phyloP scores from a whole-genome alignment of 225 moss, liverwort and hornwort genomes.

The Bryoerythrophyllum caledonicum region DNA sequence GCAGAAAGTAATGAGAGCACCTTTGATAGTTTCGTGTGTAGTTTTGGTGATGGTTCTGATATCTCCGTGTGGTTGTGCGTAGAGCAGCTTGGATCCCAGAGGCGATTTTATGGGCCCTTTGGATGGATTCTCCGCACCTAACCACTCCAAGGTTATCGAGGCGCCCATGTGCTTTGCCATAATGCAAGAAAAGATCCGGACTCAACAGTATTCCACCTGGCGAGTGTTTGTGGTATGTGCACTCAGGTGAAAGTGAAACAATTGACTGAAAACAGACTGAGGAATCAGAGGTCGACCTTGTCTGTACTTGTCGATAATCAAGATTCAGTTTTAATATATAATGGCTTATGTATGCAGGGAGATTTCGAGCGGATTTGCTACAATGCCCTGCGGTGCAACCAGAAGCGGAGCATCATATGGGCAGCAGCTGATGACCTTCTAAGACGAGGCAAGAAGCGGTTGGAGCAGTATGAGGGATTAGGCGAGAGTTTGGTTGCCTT shows the following conservation, averaged over 20 bases:
- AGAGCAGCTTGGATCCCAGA: conserved; percentile 75
- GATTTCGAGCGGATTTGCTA: conserved; percentile 84
- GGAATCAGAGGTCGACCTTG: neutral
- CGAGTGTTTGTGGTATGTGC: conserved; percentile 79
- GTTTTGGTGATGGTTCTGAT: conserved; percentile 21
- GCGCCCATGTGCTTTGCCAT: conserved; percentile 82
- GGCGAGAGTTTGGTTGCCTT: conserved; percentile 54
- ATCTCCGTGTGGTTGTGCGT: conserved; percentile 30
- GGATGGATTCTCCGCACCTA: conserved; percentile 72
- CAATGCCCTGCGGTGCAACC: conserved; percentile 79
- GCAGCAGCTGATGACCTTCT: conserved; percentile 79
- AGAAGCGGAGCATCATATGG: conserved; percentile 78
- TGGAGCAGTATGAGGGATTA: conserved; percentile 57
- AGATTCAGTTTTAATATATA: neutral
- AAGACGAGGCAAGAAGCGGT: conserved; percentile 72
- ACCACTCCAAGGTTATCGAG: conserved; percentile 69
- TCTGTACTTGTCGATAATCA: neutral
- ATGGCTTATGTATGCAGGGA: conserved; percentile 43
- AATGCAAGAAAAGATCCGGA: conserved; percentile 79
- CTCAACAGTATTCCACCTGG: conserved; percentile 82
- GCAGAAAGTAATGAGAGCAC: neutral
- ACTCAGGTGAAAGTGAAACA: neutral
- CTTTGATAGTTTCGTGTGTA: neutral
- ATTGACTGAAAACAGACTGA: neutral
- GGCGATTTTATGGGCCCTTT: conserved; percentile 83